phyloP scores from a whole-genome alignment of 1,284 basidiomycete species.

The Ganoderma meredithae region DNA sequence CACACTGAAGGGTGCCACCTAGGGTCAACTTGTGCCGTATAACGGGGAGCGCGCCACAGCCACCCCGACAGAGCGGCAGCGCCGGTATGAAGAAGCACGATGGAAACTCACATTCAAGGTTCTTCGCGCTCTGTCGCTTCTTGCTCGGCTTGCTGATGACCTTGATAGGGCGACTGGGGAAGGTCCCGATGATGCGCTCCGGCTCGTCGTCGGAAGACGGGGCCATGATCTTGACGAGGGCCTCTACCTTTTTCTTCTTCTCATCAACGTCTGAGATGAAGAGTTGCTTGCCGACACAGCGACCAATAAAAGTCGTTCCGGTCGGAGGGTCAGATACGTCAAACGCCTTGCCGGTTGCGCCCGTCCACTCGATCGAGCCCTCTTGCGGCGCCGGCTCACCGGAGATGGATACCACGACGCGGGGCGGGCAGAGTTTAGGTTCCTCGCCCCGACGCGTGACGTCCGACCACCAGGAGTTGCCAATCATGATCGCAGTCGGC shows the following conservation, averaged over 20 bases:
- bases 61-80: constrained; percentile 21
- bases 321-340: constrained; percentile 82
- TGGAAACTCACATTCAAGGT: constrained; percentile 81
- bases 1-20: constrained; percentile 66
- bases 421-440: constrained; percentile 78
- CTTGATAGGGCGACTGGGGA: constrained; percentile 93
- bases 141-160: constrained; percentile 97
- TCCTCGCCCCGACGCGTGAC: constrained; percentile 75
- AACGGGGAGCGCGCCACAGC: constrained; percentile 16
- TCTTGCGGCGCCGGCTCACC: constrained; percentile 87
- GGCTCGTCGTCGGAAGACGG: constrained; percentile 81
- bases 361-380: constrained; percentile 86
- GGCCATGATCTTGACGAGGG: constrained; percentile 88
- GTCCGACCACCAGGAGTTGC: constrained; percentile 94
- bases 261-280: constrained; percentile 92
- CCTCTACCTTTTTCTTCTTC: constrained; percentile 92
- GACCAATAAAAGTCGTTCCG: constrained; percentile 84
- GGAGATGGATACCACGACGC: constrained; percentile 90
- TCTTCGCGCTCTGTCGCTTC: constrained; percentile 94
- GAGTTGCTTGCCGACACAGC: constrained; percentile 89
- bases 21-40: constrained; percentile 10
- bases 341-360: constrained; percentile 82
- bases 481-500: constrained; percentile 93
- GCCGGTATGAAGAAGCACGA: constrained; percentile 14
- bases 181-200: constrained; percentile 84